Percentiles rank a stretch among this genome's conserved stretches.
Evolutionary conservation across 768 basidiomycete genomes (phyloP).

Genomic region (Xerocomellus amylosporus): DNA sequence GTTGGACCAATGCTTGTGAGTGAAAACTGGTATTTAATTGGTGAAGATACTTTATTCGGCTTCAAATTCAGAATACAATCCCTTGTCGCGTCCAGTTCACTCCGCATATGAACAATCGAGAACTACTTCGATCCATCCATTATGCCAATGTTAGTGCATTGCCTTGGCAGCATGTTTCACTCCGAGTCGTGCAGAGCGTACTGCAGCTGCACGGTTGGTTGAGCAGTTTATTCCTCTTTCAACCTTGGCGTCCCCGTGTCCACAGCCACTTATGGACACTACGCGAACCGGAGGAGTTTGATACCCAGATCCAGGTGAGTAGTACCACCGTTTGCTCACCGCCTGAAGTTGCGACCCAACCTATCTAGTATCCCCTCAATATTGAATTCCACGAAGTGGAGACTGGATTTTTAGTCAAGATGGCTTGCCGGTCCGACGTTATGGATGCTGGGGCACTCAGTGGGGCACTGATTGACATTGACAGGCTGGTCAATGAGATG

Average conservation of each 20-base stretch:
- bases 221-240: conserved; percentile 46
- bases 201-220: conserved; percentile 34
- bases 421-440: conserved; percentile 34
- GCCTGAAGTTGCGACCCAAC: background rate
- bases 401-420: conserved; percentile 33
- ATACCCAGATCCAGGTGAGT: conserved; percentile 31
- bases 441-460: conserved; percentile 27
- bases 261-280: conserved; percentile 23
- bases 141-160: conserved; percentile 37
- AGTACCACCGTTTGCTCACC: background rate
- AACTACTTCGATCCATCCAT: conserved; percentile 39
- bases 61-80: conserved; percentile 40
- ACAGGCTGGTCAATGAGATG: conserved; percentile 18
- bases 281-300: conserved; percentile 13
- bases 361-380: conserved; percentile 42
- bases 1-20: conserved; percentile 48
- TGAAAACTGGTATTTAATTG: background rate
- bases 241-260: conserved; percentile 23
- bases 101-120: conserved; percentile 26
- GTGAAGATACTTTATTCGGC: background rate
- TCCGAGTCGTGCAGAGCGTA: conserved; percentile 39
- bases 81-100: conserved; percentile 41
- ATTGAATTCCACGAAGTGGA: conserved; percentile 38
- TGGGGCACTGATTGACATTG: conserved; percentile 17
- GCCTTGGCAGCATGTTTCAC: conserved; percentile 46